A percentile compares a stretch with the other conserved stretches of the same genome.
These are phyloP conservation scores for Aspergillus heteromorphus DNA, from an alignment of 495 filamentous ascomycete genomes.

Conservation along the genomic window DNA sequence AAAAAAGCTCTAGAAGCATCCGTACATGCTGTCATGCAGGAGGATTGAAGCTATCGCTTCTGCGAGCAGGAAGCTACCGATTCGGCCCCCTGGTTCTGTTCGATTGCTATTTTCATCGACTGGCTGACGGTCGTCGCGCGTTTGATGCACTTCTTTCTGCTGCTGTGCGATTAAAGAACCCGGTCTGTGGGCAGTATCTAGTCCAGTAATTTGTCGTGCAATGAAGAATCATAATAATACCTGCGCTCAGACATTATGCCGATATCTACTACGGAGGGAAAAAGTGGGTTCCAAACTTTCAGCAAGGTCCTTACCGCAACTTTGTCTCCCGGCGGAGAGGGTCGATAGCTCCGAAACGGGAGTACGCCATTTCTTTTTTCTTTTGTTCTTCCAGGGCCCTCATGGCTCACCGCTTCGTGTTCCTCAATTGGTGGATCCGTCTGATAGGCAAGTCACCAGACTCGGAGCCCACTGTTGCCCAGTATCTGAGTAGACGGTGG, in stretches of 20 bases:
- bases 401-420: constrained; percentile 1
- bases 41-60: neutral
- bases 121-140: too few relatives aligned
- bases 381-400: neutral
- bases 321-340: neutral
- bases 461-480: neutral
- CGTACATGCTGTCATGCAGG: neutral
- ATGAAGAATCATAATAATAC: too few relatives aligned
- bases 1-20: neutral
- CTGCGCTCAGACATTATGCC: too few relatives aligned
- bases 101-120: neutral
- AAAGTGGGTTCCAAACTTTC: neutral
- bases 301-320: neutral
- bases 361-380: constrained; percentile 2
- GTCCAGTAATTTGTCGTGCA: too few relatives aligned
- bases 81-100: neutral
- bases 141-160: neutral
- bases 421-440: neutral
- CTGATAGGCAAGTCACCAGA: neutral
- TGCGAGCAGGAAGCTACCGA: too few relatives aligned
- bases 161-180: too few relatives aligned
- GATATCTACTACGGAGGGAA: too few relatives aligned
- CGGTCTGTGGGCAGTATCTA: too few relatives aligned
- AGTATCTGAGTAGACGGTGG: neutral
- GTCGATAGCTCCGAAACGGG: neutral